These are phyloP conservation scores for Hymenotorrendiella dingleyae DNA, from an alignment of 2,329 filamentous ascomycete genomes.

Conservation along the genomic window DNA sequence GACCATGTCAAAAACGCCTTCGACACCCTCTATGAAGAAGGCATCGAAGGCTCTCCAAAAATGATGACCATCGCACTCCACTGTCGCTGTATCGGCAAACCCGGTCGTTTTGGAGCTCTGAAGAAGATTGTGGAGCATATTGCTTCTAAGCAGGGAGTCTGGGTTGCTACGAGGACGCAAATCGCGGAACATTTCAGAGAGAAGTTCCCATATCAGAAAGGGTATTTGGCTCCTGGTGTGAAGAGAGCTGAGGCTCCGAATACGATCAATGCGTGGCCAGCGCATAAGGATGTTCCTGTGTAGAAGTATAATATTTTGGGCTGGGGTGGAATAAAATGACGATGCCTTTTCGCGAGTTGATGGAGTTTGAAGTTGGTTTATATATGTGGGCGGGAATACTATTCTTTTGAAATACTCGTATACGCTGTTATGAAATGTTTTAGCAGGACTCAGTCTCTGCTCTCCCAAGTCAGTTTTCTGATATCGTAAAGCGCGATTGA, in stretches of 20 bases:
- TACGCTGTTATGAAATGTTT: too few species aligned
- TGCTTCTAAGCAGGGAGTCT: constrained; percentile 44
- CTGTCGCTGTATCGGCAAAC: constrained; percentile 46
- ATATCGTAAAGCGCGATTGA: too few species aligned
- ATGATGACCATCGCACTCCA: constrained; percentile 54
- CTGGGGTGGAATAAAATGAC: neutral
- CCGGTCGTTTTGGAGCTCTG: constrained; percentile 45
- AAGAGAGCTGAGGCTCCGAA: constrained; percentile 20
- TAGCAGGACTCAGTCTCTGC: too few species aligned
- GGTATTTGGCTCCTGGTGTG: constrained; percentile 18
- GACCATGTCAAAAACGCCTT: constrained; percentile 46
- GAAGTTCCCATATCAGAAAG: constrained; percentile 22
- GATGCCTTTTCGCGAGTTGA: neutral
- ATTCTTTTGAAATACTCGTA: too few species aligned
- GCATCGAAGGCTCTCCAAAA: constrained; percentile 37
- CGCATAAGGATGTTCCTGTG: constrained; percentile 19
- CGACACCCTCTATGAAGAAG: constrained; percentile 45
- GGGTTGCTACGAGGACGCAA: constrained; percentile 47
- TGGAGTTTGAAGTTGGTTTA: neutral
- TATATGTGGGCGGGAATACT: too few species aligned
- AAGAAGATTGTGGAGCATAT: constrained; percentile 50
- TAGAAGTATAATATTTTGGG: neutral
- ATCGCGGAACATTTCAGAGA: constrained; percentile 44
- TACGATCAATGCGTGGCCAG: constrained; percentile 18
- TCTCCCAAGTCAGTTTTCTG: too few species aligned